Evolutionary conservation across 306 rosid genomes (phyloP), one percentile per base, ranked within the genome.

Genomic region (Vigna radiata): DNA sequence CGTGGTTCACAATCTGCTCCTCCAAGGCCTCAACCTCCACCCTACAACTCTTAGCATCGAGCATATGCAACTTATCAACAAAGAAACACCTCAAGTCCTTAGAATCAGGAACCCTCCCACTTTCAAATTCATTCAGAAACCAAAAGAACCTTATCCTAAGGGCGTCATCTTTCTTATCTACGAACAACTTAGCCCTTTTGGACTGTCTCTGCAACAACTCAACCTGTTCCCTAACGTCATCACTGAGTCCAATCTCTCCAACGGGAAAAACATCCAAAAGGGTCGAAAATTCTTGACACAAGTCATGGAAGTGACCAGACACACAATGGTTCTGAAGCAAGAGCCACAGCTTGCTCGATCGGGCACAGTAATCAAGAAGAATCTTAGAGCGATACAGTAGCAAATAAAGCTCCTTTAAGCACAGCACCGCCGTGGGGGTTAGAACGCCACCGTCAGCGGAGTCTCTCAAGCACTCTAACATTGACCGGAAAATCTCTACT

Each of bases 1-100:
- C 93, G 12, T 87, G 91, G 79, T 90, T 90, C 37, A 87, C 91
- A 82, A 92, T 92, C 89, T 89, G 97, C 85, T 92, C 97, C 76
- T 90, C 97, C 91, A 92, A 74, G 54, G 83, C 84, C 81, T 92
- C 94, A 69, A 90, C 86, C 68, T 92, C 97, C 54, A 18, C 79
- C 63, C 91, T 83, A 23, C 91, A 92, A 69, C 88, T 86, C 76
- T 77, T 83, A 0, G 92, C 91, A 36, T 82, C 86, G 55, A 54
- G 47, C 80, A 92, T 90, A 77, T 67, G 70, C 87, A 92, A 77
- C 39, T 84, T 80, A 25, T 86, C 88, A 53, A 86, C 85, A 41
- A 84, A 83, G 58, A 92, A 83, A 69, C 50, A 79, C 69, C 77
- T 73, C 75, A 92, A 53, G 1, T 88, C 86, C 4, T 65, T 47